Conservation (phyloP, 192 early-diverging fungal species). For the Podila epicladia region DNA sequence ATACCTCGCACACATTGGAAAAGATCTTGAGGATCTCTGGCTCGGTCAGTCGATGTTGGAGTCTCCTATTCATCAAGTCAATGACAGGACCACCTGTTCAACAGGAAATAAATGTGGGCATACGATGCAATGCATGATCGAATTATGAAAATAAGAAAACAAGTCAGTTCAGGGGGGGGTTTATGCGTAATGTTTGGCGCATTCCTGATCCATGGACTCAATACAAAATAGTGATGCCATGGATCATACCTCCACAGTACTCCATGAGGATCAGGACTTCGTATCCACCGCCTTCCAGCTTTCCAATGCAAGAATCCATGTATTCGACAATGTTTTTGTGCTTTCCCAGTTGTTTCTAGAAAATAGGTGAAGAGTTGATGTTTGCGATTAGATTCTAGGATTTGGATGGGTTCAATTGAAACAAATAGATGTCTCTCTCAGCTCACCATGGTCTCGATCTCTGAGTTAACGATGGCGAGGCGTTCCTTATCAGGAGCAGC, state of each 20-base stretch:
- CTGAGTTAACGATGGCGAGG: conserved; percentile 71
- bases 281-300: conserved; percentile 68
- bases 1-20: conserved; percentile 76
- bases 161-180: no score
- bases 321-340: conserved; percentile 88
- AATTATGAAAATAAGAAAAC: conserved; percentile 3
- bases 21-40: conserved; percentile 92
- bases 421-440: background rate
- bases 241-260: conserved; percentile 77
- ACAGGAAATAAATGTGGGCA: background rate
- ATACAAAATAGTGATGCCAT: background rate
- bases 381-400: background rate
- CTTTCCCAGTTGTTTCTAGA: conserved; percentile 71
- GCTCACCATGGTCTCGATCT: conserved; percentile 82
- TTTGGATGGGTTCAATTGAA: background rate
- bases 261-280: conserved; percentile 94
- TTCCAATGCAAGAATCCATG: conserved; percentile 73
- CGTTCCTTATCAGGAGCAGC: conserved; percentile 75
- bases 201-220: background rate
- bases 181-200: no score
- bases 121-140: conserved; percentile 5
- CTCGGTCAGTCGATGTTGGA: conserved; percentile 79
- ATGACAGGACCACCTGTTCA: conserved; percentile 78
- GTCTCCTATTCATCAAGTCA: conserved; percentile 86
- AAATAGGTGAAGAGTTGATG: background rate